Evolutionary conservation across 164 flowering plant species (phyloP).

Genomic region (Platanus orientalis): DNA sequence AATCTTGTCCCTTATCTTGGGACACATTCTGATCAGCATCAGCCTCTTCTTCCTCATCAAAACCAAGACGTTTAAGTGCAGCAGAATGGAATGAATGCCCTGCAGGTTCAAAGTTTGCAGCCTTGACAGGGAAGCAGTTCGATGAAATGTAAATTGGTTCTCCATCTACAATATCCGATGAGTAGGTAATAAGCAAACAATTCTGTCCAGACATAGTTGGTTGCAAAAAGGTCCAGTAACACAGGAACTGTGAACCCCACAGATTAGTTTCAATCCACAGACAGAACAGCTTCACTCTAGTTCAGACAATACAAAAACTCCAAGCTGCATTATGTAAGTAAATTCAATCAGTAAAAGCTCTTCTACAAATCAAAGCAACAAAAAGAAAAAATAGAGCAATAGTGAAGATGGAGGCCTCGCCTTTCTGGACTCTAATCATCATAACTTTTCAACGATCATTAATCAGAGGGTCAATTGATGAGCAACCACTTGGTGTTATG

Average conservation of each 20-base stretch:
- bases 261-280: background rate
- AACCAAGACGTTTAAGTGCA: constrained; percentile 63
- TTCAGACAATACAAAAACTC: background rate
- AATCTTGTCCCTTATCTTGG: constrained; percentile 42
- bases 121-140: constrained; percentile 71
- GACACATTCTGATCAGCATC: constrained; percentile 25
- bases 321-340: background rate
- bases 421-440: too few species aligned
- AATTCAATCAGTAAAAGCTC: background rate
- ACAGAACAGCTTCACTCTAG: background rate
- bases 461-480: too few species aligned
- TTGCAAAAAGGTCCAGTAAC: background rate
- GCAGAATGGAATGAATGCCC: constrained; percentile 78
- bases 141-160: constrained; percentile 66
- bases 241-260: background rate
- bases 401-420: background rate
- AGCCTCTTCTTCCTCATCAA: constrained; percentile 37
- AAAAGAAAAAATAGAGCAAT: background rate
- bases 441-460: too few species aligned
- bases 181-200: constrained; percentile 50
- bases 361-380: background rate
- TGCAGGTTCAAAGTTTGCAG: constrained; percentile 68
- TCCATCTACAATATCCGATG: constrained; percentile 68
- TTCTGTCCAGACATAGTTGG: constrained; percentile 16
- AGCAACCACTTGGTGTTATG: too few species aligned